Evolutionary conservation across 257 asterid species (phyloP), one percentile per base, ranked within the genome.

Genomic region (Osmanthus fragrans): DNA sequence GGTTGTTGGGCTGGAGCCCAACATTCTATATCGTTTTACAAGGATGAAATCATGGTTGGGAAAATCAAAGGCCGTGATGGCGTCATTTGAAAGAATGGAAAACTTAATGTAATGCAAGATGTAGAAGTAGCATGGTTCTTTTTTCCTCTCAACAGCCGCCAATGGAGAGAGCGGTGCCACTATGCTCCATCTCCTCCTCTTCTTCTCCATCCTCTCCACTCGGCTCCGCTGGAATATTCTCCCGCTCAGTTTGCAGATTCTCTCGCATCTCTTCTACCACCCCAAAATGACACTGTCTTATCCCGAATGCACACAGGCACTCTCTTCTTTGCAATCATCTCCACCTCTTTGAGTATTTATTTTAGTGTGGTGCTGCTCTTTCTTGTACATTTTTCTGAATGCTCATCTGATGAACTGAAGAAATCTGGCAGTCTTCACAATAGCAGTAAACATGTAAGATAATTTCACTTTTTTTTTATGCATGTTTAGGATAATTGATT

Each of bases 81-180:
- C 1, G 27, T 1, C 27, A 25, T 25, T 25, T 25, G 27, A 1
- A 25, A 25, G 27, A 25, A 25, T 25, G 1, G 0, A 25, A 25
- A 25, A 25, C 27, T 25, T 25, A 25, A 25, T 25, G 27, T 25
- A 25, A 25, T 0, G 27, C 27, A 25, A 25, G 1, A 25, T 25
- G 27, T 25, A 25, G 27, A 25, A 0, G 27, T 25, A 25, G 27
- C 27, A 25, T 25, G 27, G 27, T 25, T 25, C 27, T 25, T 74
- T 80, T 70, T 18, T 8, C 66, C 27, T 25, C 27, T 25, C 42
- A 68, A 49, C 45, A 27, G 76, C 82, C 79, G 19, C 34, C 87
- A 68, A 95, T 95, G 99, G 98, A 95, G 94, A 86, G 89, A 78
- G 91, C 90, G 54, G 88, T 87, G 76, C 85, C 89, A 7, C 72